A percentile compares a stretch with the other conserved stretches of the same genome.
phyloP scores from a whole-genome alignment of 805 yeast genomes.

The Ogataea neopini region DNA sequence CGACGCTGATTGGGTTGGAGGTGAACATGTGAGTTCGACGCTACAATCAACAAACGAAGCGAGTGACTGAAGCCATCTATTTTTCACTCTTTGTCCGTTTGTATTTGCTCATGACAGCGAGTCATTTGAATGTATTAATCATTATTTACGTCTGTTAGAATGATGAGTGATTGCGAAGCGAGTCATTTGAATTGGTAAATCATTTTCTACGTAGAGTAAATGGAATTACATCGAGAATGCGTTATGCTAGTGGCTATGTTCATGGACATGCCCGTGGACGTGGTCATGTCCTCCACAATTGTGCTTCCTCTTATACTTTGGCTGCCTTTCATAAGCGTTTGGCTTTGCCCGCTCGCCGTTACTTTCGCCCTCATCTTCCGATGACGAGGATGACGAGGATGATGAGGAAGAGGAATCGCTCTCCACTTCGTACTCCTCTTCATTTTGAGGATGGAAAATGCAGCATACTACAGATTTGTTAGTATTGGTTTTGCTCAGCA shows the following conservation, averaged over 20 bases:
- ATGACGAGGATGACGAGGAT: conserved; percentile 22
- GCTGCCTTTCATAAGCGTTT: conserved; percentile 90
- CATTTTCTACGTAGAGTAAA: no score
- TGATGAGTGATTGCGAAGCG: no score
- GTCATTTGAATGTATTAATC: no score
- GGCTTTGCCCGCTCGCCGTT: conserved; percentile 39
- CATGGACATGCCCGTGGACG: conserved; percentile 7
- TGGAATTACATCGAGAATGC: background rate
- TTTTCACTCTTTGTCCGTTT: no score
- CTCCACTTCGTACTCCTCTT: conserved; percentile 38
- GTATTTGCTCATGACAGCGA: no score
- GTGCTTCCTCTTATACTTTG: conserved; percentile 48
- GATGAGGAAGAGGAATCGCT: conserved; percentile 18
- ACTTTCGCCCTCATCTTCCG: conserved; percentile 21
- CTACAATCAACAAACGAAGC: background rate
- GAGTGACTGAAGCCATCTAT: no score
- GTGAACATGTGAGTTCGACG: conserved; percentile 31
- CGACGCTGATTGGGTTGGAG: conserved; percentile 67
- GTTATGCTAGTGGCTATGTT: conserved; percentile 2
- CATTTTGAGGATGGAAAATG: conserved; percentile 78
- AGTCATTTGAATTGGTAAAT: no score
- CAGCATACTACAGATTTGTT: conserved; percentile 55
- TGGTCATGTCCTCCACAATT: conserved; percentile 13
- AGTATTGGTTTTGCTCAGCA: background rate
- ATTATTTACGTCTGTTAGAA: no score